Evolutionary conservation across 441 rosid genomes (phyloP), one percentile per base, ranked within the genome.

Genomic region (Erodium moschatum): DNA sequence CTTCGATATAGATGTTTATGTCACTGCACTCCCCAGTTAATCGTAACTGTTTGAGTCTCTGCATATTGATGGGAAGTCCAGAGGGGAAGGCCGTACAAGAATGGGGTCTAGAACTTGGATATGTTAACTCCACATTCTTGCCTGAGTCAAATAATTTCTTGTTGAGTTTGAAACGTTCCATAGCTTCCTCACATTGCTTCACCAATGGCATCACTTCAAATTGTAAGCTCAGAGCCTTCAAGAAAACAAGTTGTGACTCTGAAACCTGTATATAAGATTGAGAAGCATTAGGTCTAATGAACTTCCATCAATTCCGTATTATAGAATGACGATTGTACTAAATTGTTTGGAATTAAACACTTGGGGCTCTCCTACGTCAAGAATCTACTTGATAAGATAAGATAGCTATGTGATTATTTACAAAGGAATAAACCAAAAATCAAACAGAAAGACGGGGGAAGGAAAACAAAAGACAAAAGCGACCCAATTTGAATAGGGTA

Each of bases 171-270:
- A 83, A 80, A 9, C 79, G 75, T 72, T 83, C 86, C 50, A 85
- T 77, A 56, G 79, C 77, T 78, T 92, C 93, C 74, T 83, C 87
- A 70, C 99, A 95, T 72, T 84, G 96, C 83, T 81, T 95, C 75
- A 79, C 87, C 73, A 95, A 71, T 50, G 89, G 85, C 78, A 77
- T 77, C 76, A 90, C 93, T 80, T 89, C 89, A 81, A 85, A 92
- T 70, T 69, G 84, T 44, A 76, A 77, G 80, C 90, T 80, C 82
- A 91, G 74, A 77, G 82, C 78, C 84, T 73, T 70, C 73, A 95
- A 71, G 8, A 86, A 75, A 74, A 70, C 76, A 70, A 95, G 89
- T 66, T 90, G 85, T 21, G 90, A 75, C 80, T 84, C 98, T 42
- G 84, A 82, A 80, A 89, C 83, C 97, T 91, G 78, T 72, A 76